These are phyloP conservation scores for Sporothrix pseudoabietina DNA, from an alignment of 2,329 filamentous ascomycete species.

Conservation along the genomic window DNA sequence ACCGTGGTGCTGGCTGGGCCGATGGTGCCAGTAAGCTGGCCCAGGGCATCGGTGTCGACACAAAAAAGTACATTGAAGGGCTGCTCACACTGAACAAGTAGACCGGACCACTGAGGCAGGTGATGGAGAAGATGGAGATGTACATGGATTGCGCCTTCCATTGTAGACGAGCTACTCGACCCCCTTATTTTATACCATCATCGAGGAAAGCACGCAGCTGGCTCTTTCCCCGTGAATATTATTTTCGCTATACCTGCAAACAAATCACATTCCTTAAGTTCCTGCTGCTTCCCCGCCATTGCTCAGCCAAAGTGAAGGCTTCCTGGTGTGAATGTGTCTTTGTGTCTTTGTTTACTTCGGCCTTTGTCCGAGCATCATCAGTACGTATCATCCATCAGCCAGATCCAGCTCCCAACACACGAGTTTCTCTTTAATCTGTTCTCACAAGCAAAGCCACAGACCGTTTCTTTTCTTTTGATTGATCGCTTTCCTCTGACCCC, in stretches of 20 bases:
- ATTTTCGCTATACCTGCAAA: background rate
- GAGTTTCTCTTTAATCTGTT: too few relatives aligned
- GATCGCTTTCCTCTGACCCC: too few relatives aligned
- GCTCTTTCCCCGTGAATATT: background rate
- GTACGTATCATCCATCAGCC: background rate
- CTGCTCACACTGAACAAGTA: constrained; percentile 63
- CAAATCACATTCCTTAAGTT: background rate
- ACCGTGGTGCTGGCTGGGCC: constrained; percentile 44
- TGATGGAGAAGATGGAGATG: background rate
- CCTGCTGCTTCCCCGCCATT: background rate
- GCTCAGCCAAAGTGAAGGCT: too few relatives aligned
- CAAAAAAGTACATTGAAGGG: constrained; percentile 72
- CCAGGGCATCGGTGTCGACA: constrained; percentile 77
- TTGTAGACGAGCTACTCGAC: background rate
- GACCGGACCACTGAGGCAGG: background rate
- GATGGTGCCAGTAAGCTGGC: constrained; percentile 63
- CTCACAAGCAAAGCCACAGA: too few relatives aligned
- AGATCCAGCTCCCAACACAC: too few relatives aligned
- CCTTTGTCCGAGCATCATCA: background rate
- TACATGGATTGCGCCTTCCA: background rate
- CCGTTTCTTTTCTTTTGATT: background rate
- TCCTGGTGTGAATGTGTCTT: background rate
- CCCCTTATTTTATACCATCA: background rate
- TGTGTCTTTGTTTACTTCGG: too few relatives aligned
- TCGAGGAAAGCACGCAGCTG: background rate